Base-by-base conservation (phyloP, 2,329 filamentous ascomycete species). In the Fusarium coicis region DNA sequence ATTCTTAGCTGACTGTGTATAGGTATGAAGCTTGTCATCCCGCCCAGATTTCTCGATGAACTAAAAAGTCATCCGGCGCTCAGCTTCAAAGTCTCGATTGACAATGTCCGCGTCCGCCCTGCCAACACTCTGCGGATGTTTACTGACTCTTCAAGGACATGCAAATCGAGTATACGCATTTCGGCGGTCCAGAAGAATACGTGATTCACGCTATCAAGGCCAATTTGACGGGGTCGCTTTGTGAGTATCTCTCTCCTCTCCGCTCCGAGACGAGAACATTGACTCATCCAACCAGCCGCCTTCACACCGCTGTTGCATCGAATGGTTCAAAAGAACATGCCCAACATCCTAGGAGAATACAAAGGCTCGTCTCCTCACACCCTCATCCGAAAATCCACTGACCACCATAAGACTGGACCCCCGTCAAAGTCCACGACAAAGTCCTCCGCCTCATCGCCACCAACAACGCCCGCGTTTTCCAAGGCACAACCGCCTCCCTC, bases 81-180 rank as follows among this genome's bases (percentile, higher is more conserved):
- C 3, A 71, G 68, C 9, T 71, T 71, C 21, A 70, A 71, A 21
- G 50, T 50, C 1, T 71, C 68, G 0, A 71, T 71, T 12, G 63
- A 71, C 3, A 71, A 71, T 34, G 47, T 34, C 1, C 0, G 47
- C 4, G 10, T 7, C 0, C 5, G 2, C 6, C 18, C 23, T 1
- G 15, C 5, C 9, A n/a, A 4, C 19, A 30, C 1, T 30, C 18
- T 28, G 4, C 9, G 4, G 5, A 11, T 34, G 9, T 37, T 36
- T 10, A 30, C 47, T 50, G n/a, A 69, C 26, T 4, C 3, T 10
- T 0, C 0, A 11, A 71, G 56, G 68, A 70, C 0, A 70, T 70
- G 66, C 68, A 66, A 63, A 71, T 72, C 2, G 63, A 69, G 18
- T 69, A 69, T 16, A 69, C 66, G 3, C 55, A 70, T 10, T 69